Evolutionary conservation across 1,284 basidiomycete species (phyloP).

Genomic region (Cryptococcus deneoformans): DNA sequence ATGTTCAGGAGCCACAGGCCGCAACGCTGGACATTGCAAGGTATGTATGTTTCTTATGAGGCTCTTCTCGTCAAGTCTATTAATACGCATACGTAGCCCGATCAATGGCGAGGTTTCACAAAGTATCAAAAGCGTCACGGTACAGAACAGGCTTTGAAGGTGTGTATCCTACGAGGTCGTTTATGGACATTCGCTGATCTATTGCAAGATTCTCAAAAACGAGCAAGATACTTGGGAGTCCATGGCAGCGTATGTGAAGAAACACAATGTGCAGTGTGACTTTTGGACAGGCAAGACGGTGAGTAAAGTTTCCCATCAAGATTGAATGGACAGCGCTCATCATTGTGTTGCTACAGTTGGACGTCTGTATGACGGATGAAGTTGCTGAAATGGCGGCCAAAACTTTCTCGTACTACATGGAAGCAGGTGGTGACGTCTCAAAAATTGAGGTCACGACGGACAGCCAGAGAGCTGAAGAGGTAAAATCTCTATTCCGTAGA

Average conservation of each 20-base stretch:
- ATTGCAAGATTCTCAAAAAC: conserved; percentile 18
- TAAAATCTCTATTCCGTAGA: conserved; percentile 1
- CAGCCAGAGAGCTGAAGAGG: conserved; percentile 11
- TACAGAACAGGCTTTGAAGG: conserved; percentile 25
- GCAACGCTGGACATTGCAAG: conserved; percentile 33
- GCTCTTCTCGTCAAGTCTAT: background rate
- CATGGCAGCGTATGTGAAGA: conserved; percentile 17
- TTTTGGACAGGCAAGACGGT: conserved; percentile 24
- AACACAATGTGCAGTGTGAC: conserved; percentile 28
- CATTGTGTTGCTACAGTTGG: conserved; percentile 6
- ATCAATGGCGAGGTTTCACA: conserved; percentile 22
- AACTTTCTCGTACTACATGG: conserved; percentile 12
- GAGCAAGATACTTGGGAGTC: conserved; percentile 21
- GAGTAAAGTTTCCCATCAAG: background rate
- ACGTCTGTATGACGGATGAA: conserved; percentile 16
- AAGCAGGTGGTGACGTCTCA: conserved; percentile 19
- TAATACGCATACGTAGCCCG: conserved; percentile 5
- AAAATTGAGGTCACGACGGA: conserved; percentile 15
- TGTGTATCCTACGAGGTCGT: conserved; percentile 1
- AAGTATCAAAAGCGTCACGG: conserved; percentile 13
- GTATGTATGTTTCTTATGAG: background rate
- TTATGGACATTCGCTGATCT: background rate
- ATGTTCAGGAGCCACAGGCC: conserved; percentile 32
- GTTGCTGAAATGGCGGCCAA: conserved; percentile 11
- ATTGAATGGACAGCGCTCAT: background rate